A percentile compares a stretch with the other conserved stretches of the same genome.
Conservation (phyloP, 257 asterid genomes). For the Penstemon newberryi region DNA sequence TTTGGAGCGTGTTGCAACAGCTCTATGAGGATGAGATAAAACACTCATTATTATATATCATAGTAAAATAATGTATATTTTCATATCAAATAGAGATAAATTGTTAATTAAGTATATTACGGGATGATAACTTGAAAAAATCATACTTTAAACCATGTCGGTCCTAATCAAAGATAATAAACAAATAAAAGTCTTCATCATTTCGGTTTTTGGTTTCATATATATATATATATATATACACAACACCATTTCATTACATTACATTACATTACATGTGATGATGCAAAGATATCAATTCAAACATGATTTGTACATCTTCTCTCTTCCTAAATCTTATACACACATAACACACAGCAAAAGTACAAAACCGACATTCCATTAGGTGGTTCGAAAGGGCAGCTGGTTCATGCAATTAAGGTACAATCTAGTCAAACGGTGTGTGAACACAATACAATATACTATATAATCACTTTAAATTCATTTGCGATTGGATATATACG, state of each 20-base stretch:
- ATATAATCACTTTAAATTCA: neutral
- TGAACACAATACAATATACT: conserved; percentile 28
- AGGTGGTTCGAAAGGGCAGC: conserved; percentile 19
- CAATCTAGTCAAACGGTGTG: conserved; percentile 38
- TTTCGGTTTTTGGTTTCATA: too few species aligned
- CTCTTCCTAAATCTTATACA: conserved; percentile 12
- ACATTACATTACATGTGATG: neutral
- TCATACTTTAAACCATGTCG: too few species aligned
- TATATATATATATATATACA: too few species aligned
- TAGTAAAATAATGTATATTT: too few species aligned
- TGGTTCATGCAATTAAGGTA: conserved; percentile 32
- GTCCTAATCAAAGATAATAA: neutral
- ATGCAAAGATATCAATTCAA: conserved; percentile 19
- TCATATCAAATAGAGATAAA: too few species aligned
- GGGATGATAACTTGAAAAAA: too few species aligned
- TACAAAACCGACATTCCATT: conserved; percentile 47
- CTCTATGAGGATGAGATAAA: too few species aligned
- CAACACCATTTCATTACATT: too few species aligned
- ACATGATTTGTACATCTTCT: conserved; percentile 10
- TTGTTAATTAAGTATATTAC: too few species aligned
- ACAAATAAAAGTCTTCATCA: neutral
- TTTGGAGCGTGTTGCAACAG: too few species aligned
- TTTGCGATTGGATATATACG: too few species aligned
- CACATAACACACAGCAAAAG: neutral
- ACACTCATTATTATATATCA: too few species aligned